phyloP scores from a whole-genome alignment of 2,329 filamentous ascomycete species.

The Aspergillus ruber region DNA sequence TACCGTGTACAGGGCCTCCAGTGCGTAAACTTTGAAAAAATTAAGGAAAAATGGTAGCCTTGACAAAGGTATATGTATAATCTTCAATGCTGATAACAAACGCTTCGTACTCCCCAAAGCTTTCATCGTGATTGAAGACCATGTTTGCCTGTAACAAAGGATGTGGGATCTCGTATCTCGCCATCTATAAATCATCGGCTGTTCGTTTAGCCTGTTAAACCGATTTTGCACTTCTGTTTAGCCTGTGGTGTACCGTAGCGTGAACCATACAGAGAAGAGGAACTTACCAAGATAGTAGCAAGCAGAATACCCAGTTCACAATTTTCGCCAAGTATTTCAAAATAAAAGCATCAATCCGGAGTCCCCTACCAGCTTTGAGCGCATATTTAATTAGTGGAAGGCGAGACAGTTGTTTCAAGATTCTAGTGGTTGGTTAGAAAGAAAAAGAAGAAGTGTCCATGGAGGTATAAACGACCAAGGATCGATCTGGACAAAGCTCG shows the following conservation, averaged over 20 bases:
- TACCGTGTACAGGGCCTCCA: background rate
- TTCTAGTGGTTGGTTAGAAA: background rate
- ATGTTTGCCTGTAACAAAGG: conserved; percentile 1
- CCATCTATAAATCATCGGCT: background rate
- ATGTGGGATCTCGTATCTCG: conserved; percentile 2
- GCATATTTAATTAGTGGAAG: background rate
- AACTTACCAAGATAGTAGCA: background rate
- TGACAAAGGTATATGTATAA: background rate
- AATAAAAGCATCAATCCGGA: background rate
- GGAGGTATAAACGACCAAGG: background rate
- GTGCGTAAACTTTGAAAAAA: background rate
- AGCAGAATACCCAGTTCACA: background rate
- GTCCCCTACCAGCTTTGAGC: background rate
- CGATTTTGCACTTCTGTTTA: background rate
- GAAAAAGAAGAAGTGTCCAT: background rate
- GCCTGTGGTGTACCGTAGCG: background rate
- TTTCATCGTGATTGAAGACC: background rate
- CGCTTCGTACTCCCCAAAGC: background rate
- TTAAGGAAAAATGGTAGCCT: background rate
- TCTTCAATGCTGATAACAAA: background rate
- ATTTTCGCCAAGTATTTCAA: background rate
- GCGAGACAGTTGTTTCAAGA: background rate
- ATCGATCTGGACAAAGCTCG: background rate
- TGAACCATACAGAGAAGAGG: background rate
- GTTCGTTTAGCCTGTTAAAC: conserved; percentile 1